Base-by-base conservation (phyloP, 257 asterid species). In the Echites panduratus region DNA sequence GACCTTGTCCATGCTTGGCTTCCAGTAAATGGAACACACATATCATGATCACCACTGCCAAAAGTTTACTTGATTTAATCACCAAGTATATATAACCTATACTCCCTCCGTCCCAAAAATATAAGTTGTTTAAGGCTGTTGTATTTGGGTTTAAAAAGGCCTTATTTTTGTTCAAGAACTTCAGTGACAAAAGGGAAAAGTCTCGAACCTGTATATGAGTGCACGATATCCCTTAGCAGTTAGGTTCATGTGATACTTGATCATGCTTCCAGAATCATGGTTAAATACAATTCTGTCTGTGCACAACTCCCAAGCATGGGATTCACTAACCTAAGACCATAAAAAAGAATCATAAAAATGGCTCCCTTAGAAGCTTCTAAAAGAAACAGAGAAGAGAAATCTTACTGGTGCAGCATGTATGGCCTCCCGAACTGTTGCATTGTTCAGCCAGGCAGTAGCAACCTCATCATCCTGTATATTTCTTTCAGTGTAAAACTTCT, bases 1-100 rank as follows among this genome's bases (percentile, higher is more conserved):
- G 99, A 88, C 79, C 89, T 84, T 45, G 96, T 88, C 99, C 97
- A 94, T 8, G 89, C 96, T 86, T 89, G 80, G 69, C 85, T 89
- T 70, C 99, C 99, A n/a, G 93, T 94, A 65, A 24, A 91, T 9
- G 99, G 99, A 35, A 94, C 96, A 77, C 99, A 94, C 97, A 94
- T 87, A 80, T 91, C 99, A 76, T 94, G 99, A 84, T 94, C 99
- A 47, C 99, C 97, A 41, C 97, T 94, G 95, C 74, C 29, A 80
- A 0, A 62, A 71, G 45, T 19, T 26, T 22, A 7, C 47, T 41
- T 19, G 49, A 20, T 11, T 66, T 54, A 56, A 9, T 40, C 68
- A 43, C 72, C 58, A 29, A 32, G 57, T 0, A 14, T 52, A 74
- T n/a, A 29, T n/a, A n/a, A 0, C 19, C 17, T 9, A 49, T 49